Evolutionary conservation across 192 early-diverging fungal species (phyloP).

Genomic region (Entophlyctis luteolus): DNA sequence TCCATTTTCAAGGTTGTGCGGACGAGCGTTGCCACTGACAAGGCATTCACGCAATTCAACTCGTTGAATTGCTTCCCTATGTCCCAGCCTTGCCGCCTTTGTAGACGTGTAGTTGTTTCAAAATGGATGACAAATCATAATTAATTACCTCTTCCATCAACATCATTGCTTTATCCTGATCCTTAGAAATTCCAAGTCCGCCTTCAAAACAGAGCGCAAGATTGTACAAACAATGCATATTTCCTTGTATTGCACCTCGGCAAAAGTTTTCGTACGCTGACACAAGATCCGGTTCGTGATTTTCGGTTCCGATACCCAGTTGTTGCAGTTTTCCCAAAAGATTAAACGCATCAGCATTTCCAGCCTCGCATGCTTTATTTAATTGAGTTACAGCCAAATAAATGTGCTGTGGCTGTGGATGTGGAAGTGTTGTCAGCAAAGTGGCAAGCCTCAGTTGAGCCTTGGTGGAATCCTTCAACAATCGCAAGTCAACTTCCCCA

Average conservation of each 20-base stretch:
- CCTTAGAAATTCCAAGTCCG: conserved; percentile 37
- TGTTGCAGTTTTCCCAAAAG: conserved; percentile 46
- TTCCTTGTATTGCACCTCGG: conserved; percentile 36
- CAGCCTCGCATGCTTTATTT: conserved; percentile 29
- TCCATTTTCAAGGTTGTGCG: too few species aligned
- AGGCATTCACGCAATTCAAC: not conserved
- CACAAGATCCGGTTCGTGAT: conserved; percentile 21
- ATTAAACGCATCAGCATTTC: conserved; percentile 43
- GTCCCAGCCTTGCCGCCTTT: conserved; percentile 17
- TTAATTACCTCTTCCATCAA: conserved; percentile 40
- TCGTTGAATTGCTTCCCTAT: not conserved
- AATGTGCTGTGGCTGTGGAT: conserved; percentile 23
- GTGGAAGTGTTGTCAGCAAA: conserved; percentile 25
- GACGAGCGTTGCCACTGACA: too few species aligned
- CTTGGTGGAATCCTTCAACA: conserved; percentile 37
- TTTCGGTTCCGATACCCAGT: conserved; percentile 28
- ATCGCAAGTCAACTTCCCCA: not conserved
- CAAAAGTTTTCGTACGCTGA: conserved; percentile 34
- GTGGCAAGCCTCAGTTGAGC: conserved; percentile 36
- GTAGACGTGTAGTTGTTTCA: not conserved
- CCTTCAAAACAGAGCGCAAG: conserved; percentile 38
- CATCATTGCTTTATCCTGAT: conserved; percentile 36
- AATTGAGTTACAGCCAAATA: conserved; percentile 26
- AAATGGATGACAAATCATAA: not conserved
- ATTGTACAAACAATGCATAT: conserved; percentile 36